Evolutionary conservation across 2,329 filamentous ascomycete species (phyloP).

Genomic region (Aspergillus calidoustus): DNA sequence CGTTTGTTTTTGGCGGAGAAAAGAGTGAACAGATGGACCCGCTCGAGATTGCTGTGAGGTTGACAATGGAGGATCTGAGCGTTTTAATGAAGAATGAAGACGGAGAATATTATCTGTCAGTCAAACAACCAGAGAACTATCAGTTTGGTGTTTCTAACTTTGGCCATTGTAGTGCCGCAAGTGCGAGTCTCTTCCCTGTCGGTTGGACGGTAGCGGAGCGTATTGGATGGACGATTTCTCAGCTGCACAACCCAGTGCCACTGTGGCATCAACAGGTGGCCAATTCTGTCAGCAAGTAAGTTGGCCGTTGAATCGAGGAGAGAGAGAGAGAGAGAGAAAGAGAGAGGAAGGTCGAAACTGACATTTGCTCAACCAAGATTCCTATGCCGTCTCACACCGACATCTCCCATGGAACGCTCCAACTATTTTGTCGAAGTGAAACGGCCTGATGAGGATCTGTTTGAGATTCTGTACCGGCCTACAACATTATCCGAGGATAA

Average conservation of each 20-base stretch:
- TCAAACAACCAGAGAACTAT: not conserved
- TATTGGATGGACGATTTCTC: conserved; percentile 55
- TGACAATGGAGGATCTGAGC: conserved; percentile 59
- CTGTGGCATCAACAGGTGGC: conserved; percentile 55
- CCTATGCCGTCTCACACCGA: conserved; percentile 50
- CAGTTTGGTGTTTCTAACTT: conserved; percentile 2
- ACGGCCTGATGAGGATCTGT: conserved; percentile 39
- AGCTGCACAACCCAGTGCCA: conserved; percentile 53
- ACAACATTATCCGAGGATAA: conserved; percentile 45
- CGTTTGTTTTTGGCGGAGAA: conserved; percentile 44
- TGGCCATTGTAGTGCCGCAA: conserved; percentile 46
- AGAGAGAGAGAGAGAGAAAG: too few species aligned
- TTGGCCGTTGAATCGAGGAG: not conserved
- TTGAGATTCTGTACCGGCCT: conserved; percentile 52
- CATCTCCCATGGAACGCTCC: conserved; percentile 53
- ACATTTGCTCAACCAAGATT: conserved; percentile 39
- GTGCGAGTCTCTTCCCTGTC: conserved; percentile 58
- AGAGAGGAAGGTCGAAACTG: conserved; percentile 4
- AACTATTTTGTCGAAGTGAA: conserved; percentile 57
- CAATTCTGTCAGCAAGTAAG: conserved; percentile 49
- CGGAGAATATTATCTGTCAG: conserved; percentile 54
- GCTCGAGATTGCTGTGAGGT: conserved; percentile 55
- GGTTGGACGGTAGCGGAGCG: conserved; percentile 56
- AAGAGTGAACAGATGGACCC: conserved; percentile 44
- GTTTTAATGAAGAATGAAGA: conserved; percentile 53